Evolutionary conservation across 805 yeast genomes (phyloP).

Genomic region (Komagataella populi): DNA sequence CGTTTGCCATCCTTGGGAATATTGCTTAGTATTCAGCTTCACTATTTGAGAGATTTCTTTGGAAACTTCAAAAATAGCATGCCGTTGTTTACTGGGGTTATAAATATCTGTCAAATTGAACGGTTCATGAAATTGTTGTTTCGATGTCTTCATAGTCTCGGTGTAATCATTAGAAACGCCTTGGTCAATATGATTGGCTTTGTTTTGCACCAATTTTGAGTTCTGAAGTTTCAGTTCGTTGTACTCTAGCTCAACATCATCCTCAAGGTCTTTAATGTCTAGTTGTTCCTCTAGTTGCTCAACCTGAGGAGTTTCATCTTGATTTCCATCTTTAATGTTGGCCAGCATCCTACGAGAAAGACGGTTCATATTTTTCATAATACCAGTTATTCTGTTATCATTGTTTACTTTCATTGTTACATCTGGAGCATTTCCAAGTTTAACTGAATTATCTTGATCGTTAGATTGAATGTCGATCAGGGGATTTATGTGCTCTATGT

Average conservation of each 20-base stretch:
- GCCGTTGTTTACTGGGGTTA: conserved; percentile 11
- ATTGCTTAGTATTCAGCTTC: conserved; percentile 40
- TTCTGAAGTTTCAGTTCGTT: conserved; percentile 27
- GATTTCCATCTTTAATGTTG: conserved; percentile 22
- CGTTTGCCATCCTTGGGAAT: conserved; percentile 28
- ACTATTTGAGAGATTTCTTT: conserved; percentile 31
- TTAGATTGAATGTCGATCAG: conserved; percentile 75
- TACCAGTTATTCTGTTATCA: conserved; percentile 56
- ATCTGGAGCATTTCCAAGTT: conserved; percentile 73
- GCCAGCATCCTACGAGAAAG: conserved; percentile 71
- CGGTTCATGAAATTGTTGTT: neutral
- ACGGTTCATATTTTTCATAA: conserved; percentile 81
- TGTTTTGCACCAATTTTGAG: neutral
- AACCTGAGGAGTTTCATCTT: neutral
- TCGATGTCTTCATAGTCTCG: neutral
- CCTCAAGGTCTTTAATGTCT: conserved; percentile 37
- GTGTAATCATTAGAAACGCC: neutral
- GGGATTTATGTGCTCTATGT: conserved; percentile 37
- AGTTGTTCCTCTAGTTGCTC: conserved; percentile 25
- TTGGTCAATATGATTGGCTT: neutral
- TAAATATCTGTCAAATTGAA: conserved; percentile 14
- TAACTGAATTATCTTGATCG: conserved; percentile 64
- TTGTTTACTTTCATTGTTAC: conserved; percentile 67
- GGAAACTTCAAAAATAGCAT: conserved; percentile 25
- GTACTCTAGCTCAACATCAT: conserved; percentile 31